Base-by-base conservation (phyloP, 2,329 filamentous ascomycete genomes). In the Cryphonectria japonica region DNA sequence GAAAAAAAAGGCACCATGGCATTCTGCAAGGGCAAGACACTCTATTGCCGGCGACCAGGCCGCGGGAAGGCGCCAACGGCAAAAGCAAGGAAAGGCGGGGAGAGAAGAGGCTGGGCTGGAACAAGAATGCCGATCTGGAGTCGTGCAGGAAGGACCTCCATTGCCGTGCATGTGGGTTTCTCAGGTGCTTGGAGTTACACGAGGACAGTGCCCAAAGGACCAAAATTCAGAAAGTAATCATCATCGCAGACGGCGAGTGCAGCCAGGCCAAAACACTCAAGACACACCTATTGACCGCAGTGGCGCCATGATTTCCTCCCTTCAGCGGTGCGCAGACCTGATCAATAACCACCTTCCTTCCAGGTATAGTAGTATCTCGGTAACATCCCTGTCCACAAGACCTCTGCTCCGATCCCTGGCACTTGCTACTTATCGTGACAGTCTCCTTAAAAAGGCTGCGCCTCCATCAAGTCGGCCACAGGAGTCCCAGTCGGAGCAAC, bases 11-110 rank as follows among this genome's bases (percentile, higher is more conserved):
- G 11, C 29, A 26, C 59, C 34, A 22, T 39, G 32, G 22, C 32
- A 39, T 37, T 22, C 59, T 37, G 59, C 59, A 61, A 61, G 59
- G 59, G 59, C 37, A 65, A 65, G 43, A 65, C 43, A 59, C 32
- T 59, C 14, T 32, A 57, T 29, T 32, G 26, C 54, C 26, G 54
- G 54, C 26, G 29, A 29, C 26, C 54, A 59, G 54, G 54, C 32
- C 54, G 29, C 54, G 26, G 54, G 29, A 16, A 7, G 54, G 54
- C 54, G 54, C 39, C 39, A 43, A 46, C 13, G n/a, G 37, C n/a
- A 29, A 64, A 32, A 29, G 37, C 26, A 46, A n/a, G 29, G 29
- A 13, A 26, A 29, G 7, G 19, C 1, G 29, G 32, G 32, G 34
- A 8, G n/a, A 22, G 16, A 22, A 22, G 19, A 46, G 3, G 19